Evolutionary conservation across 371 early-diverging fungal species (phyloP).

Genomic region (Mucor sp.): DNA sequence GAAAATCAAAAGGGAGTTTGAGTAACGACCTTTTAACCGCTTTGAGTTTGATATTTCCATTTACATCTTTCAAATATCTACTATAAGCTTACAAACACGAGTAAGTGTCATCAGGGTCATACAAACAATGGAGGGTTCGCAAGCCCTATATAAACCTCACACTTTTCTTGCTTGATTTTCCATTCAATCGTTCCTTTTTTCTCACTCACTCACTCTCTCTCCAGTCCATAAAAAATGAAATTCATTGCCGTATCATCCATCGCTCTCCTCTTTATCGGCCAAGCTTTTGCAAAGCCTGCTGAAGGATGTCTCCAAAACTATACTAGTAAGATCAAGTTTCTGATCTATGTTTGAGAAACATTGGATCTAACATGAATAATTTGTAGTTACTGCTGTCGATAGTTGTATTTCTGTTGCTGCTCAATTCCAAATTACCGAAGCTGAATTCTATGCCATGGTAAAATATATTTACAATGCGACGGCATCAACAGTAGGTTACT

Average conservation of each 20-base stretch:
- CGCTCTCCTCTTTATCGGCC: slow-evolving; percentile 5
- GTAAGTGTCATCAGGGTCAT: background rate
- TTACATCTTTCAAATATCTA: background rate
- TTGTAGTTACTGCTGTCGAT: slow-evolving; percentile 20
- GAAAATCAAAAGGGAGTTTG: background rate
- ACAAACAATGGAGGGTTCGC: background rate
- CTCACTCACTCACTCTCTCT: background rate
- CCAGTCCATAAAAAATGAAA: slow-evolving; percentile 30
- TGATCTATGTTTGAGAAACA: no score
- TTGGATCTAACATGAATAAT: background rate
- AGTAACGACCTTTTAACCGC: background rate
- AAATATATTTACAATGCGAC: background rate
- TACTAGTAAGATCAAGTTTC: slow-evolving; percentile 15
- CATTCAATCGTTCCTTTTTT: background rate
- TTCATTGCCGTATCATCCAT: slow-evolving; percentile 11
- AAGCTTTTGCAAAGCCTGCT: slow-evolving; percentile 23
- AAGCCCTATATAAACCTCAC: background rate
- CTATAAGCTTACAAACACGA: slow-evolving; percentile 3
- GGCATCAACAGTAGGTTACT: background rate
- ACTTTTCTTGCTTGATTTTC: background rate
- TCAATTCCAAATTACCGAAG: slow-evolving; percentile 20
- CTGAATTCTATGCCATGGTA: slow-evolving; percentile 33
- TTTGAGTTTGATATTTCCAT: slow-evolving; percentile 8
- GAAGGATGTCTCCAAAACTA: slow-evolving; percentile 30
- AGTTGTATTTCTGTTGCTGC: slow-evolving; percentile 27